Evolutionary conservation across 345 rosid species (phyloP), one percentile per base, ranked within the genome.

Genomic region (Brassica incana): DNA sequence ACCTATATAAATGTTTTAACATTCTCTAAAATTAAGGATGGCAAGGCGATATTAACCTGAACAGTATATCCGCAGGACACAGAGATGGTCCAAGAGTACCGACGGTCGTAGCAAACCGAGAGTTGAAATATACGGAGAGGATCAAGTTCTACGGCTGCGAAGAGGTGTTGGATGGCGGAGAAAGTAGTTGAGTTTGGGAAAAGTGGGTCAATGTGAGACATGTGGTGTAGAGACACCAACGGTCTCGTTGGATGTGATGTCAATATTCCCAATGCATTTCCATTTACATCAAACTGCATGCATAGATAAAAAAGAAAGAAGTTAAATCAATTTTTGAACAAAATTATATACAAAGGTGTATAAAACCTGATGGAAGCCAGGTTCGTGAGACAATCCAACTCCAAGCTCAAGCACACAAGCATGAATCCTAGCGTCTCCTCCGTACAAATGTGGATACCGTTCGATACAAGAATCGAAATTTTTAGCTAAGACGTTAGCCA

Each of bases 331-430:
- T 36, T 59, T 40, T 23, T 2, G 0, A 0, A 15, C 12, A 16
- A 20, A 6, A 9, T 2, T 7, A 59, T 27, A 58, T n/a, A 2
- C 18, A 33, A 52, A 60, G 2, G 20, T 9, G 29, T 59, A 4
- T 23, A 6, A 80, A 80, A 94, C 97, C 98, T 94, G 97, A 87
- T 92, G 99, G 75, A 95, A 95, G 38, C 99, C 97, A 6, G 97
- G 92, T 72, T 95, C 99, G 14, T 65, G 87, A 16, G 92, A 86
- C 74, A 88, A 74, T 23, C 86, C 86, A 12, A 95, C 85, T 5
- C 99, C 95, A 15, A 95, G 97, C 86, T 95, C 99, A 6, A 90
- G 80, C 73, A 92, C 82, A 85, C 99, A 95, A 68, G 86, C 83
- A 70, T 83, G 86, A 66, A 92, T 40, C 70, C 99, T 83, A 14